Evolutionary conservation across 2,329 filamentous ascomycete genomes (phyloP), one percentile per base, ranked within the genome.

Genomic region (Tolypocladium guangdongense): DNA sequence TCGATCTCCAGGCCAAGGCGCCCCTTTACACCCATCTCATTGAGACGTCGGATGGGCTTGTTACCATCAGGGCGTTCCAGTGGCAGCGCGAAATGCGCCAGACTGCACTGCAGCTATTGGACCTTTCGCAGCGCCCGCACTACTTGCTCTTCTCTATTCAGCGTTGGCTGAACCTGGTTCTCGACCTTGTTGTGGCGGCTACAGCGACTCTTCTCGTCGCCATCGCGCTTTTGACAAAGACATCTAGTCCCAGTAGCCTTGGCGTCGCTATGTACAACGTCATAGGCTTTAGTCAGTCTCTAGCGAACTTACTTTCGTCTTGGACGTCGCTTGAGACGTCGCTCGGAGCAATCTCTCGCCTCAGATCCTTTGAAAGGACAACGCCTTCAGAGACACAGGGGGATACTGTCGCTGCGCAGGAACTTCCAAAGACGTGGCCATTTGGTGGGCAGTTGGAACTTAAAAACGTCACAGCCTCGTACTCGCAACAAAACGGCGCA

Each of bases 141-240:
- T 81, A 81, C 54, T 67, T 78, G 0, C 67, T 81, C 11, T 72
- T 67, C 48, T 71, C 69, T 12, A 68, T 80, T 18, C 78, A 81
- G 58, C 66, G 73, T 27, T 81, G 78, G 78, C 66, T 80, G 0
- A 72, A 64, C 0, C 62, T 80, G 1, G 72, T 74, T 1, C 59
- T 81, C 4, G 74, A 78, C 55, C 60, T 78, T 27, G 61, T 78
- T 2, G 59, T 64, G 20, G 58, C 57, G 7, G 51, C 52, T 1
- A 41, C 59, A 1, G 60, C 61, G 0, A 54, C 63, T 4, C 33
- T 59, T 2, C 59, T 65, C 7, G 57, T 62, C 0, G 65, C 70
- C 4, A 61, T 78, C 3, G 70, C 73, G 0, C 71, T 75, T 1
- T 37, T 55, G 0, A 50, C 59, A 1, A 49, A 51, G 8, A 46